Base-by-base conservation (phyloP, 2,329 filamentous ascomycete species). In the Neurospora sp. region DNA sequence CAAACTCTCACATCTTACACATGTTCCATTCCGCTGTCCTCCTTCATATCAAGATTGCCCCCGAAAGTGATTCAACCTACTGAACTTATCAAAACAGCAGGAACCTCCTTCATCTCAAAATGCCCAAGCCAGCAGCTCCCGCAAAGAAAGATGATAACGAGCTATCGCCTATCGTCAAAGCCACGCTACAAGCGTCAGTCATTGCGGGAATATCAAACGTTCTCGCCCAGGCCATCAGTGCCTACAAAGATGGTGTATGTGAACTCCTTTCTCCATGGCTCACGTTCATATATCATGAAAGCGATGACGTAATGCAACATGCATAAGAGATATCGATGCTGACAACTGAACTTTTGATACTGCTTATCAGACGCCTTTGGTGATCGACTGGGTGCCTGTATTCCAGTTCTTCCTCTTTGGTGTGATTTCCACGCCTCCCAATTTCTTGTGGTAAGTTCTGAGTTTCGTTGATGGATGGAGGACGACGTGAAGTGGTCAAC, bases 331-430 rank as follows among this genome's bases (percentile, higher is more conserved):
- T 62, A 17, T 33, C 28, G 68, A 66, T 23, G 1, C 42, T 39
- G 39, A 39, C 10, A 46, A n/a, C 28, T 28, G 28, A 28, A 28
- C n/a, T 15, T 19, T 11, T 38, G 13, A 38, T 38, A 9, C 4
- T n/a, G 6, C 69, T 28, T 33, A 4, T 6, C 73, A 92, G 89
- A 82, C 80, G 68, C 80, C 87, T 11, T 85, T 92, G 68, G 79
- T 82, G 33, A 82, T 96, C 75, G 87, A 93, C 79, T 85, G 85
- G 80, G 80, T 86, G 5, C 88, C 91, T 4, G 84, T 97, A 62
- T 81, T 93, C 74, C 91, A 93, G 78, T 97, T 96, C 80, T 81
- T 92, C 68, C 77, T 93, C 68, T 97, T 90, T 82, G 87, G 90
- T 73, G 77, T 92, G 40, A 77, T 97, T 71, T 90, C 86, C 79